Evolutionary conservation across 345 rosid species (phyloP).

Genomic region (Diplotaxis tenuifolia): DNA sequence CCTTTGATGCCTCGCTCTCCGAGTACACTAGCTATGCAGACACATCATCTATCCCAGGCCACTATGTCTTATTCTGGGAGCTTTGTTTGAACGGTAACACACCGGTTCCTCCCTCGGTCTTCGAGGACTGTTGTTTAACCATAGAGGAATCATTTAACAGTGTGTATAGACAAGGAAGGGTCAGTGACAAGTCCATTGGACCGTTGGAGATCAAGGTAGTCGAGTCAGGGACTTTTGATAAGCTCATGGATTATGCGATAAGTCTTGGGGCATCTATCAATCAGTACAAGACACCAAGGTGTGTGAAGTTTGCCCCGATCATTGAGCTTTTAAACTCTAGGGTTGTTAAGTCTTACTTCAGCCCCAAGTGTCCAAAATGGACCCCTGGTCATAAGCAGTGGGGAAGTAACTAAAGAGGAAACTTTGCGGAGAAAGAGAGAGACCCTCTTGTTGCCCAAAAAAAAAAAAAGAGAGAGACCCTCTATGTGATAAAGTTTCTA

Average conservation of each 20-base stretch:
- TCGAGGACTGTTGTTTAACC: constrained; percentile 85
- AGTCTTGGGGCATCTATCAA: constrained; percentile 90
- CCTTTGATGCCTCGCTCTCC: constrained; percentile 67
- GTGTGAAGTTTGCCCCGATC: constrained; percentile 89
- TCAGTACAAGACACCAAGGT: constrained; percentile 96
- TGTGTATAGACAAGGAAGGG: constrained; percentile 94
- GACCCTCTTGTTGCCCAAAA: too few relatives aligned
- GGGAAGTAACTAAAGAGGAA: constrained; percentile 41
- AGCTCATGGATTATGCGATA: constrained; percentile 93
- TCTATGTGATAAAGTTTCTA: constrained; percentile 1
- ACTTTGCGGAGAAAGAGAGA: constrained; percentile 8
- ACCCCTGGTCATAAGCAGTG: constrained; percentile 91
- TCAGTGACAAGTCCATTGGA: constrained; percentile 81
- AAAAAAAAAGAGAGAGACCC: too few relatives aligned
- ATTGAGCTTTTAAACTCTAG: constrained; percentile 83
- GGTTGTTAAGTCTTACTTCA: constrained; percentile 58
- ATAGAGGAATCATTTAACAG: constrained; percentile 87
- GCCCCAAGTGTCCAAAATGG: constrained; percentile 99
- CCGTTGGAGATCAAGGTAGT: constrained; percentile 89
- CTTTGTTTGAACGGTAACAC: constrained; percentile 62
- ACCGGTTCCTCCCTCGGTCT: constrained; percentile 87
- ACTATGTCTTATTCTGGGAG: constrained; percentile 91
- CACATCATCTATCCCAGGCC: constrained; percentile 71
- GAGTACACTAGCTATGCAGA: constrained; percentile 94
- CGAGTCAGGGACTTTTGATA: constrained; percentile 87